Percentiles rank a stretch among this genome's conserved stretches.
phyloP scores from a whole-genome alignment of 805 yeast species.

The Helenozyma rhizophorensis region DNA sequence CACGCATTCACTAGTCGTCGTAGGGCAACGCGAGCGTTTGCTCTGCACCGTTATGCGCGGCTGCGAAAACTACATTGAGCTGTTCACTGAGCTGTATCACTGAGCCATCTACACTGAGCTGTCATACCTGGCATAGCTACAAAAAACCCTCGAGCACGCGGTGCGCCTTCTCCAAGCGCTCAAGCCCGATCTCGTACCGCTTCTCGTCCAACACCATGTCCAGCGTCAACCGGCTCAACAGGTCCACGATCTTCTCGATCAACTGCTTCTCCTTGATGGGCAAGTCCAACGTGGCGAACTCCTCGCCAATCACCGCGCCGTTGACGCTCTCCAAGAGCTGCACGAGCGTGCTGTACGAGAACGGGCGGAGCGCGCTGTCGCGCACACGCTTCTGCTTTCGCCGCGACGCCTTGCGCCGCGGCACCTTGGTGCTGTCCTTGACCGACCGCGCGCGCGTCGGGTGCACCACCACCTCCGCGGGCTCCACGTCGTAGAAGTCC shows the following conservation, averaged over 20 bases:
- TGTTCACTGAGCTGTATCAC: too few relatives aligned
- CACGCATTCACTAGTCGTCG: too few relatives aligned
- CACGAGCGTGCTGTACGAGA: conserved; percentile 43
- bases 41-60: too few relatives aligned
- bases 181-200: conserved; percentile 74
- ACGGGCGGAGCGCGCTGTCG: conserved; percentile 27
- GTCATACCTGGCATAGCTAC: conserved; percentile 10
- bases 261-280: conserved; percentile 74
- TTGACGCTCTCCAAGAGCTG: conserved; percentile 53
- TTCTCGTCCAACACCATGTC: conserved; percentile 86
- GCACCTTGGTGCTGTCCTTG: conserved; percentile 23
- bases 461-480: conserved; percentile 28
- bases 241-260: conserved; percentile 81
- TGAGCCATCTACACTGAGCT: too few relatives aligned
- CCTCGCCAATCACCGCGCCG: conserved; percentile 62
- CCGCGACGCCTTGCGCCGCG: conserved; percentile 14
- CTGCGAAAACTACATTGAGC: too few relatives aligned
- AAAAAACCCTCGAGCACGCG: conserved; percentile 79
- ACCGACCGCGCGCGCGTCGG: conserved; percentile 33
- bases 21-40: too few relatives aligned
- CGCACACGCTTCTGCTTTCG: conserved; percentile 8
- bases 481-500: conserved; percentile 35
- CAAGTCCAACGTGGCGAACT: conserved; percentile 67
- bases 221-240: conserved; percentile 78
- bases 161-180: conserved; percentile 75